These are phyloP conservation scores for Gelatoporia subvermispora DNA, from an alignment of 768 basidiomycete species.

Conservation along the genomic window DNA sequence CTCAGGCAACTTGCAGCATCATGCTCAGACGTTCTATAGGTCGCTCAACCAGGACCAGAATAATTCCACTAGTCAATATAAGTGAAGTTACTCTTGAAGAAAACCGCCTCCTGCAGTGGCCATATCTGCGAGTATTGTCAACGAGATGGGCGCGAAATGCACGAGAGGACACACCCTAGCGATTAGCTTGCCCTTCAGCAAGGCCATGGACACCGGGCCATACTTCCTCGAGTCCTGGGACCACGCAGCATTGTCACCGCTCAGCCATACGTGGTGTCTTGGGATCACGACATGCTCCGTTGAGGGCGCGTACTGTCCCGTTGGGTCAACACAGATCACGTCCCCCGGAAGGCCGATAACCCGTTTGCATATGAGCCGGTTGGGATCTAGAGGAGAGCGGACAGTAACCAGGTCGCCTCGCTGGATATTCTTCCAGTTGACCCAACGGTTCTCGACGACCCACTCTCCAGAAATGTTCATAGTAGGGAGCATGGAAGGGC, in stretches of 20 bases:
- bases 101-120: slow-evolving; percentile 17
- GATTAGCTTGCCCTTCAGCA: slow-evolving; percentile 64
- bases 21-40: no score
- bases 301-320: slow-evolving; percentile 55
- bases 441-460: slow-evolving; percentile 58
- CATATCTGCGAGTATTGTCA: slow-evolving; percentile 17
- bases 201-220: slow-evolving; percentile 82
- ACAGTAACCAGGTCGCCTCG: slow-evolving; percentile 79
- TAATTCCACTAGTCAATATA: slow-evolving; percentile 18
- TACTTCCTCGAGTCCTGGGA: slow-evolving; percentile 90
- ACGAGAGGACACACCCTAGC: slow-evolving; percentile 48
- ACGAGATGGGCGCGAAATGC: background rate
- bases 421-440: slow-evolving; percentile 43
- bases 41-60: no score
- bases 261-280: slow-evolving; percentile 84
- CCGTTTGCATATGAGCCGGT: slow-evolving; percentile 77
- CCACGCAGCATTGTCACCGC: slow-evolving; percentile 79
- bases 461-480: slow-evolving; percentile 54
- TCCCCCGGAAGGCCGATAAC: slow-evolving; percentile 90
- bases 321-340: slow-evolving; percentile 83
- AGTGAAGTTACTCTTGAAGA: slow-evolving; percentile 28
- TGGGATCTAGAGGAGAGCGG: slow-evolving; percentile 64
- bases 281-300: slow-evolving; percentile 77
- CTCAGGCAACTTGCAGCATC: no score
- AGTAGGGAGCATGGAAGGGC: slow-evolving; percentile 82